These are phyloP conservation scores for Coniosporium apollinis DNA, from an alignment of 495 filamentous ascomycete species.

Conservation along the genomic window DNA sequence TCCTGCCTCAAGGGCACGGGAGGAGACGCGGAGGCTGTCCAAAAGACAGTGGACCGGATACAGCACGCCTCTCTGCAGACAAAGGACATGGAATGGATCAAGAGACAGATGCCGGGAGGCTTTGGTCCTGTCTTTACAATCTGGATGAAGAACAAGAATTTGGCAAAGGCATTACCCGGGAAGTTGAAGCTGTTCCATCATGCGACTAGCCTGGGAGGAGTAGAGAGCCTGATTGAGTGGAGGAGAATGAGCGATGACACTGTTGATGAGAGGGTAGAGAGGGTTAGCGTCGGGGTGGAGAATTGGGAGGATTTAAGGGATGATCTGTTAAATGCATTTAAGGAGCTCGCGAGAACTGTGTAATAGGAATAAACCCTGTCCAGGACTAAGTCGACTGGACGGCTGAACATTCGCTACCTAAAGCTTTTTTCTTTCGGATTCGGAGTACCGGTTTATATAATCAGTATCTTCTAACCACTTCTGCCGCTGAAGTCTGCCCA, in stretches of 20 bases:
- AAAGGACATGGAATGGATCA: constrained; percentile 50
- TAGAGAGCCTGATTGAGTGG: constrained; percentile 90
- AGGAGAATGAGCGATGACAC: constrained; percentile 62
- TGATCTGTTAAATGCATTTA: constrained; percentile 58
- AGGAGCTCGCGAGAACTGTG: constrained; percentile 30
- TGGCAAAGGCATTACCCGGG: constrained; percentile 55
- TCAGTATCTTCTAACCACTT: no score
- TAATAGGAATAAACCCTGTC: no score
- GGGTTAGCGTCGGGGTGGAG: constrained; percentile 78
- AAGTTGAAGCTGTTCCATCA: constrained; percentile 76
- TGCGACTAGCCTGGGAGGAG: constrained; percentile 82
- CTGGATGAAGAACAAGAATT: constrained; percentile 36
- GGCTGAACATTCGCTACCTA: no score
- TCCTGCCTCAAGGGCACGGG: constrained; percentile 24
- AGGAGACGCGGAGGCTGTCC: constrained; percentile 25
- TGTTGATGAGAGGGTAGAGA: constrained; percentile 56
- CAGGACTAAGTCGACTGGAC: no score
- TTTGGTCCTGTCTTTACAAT: constrained; percentile 81
- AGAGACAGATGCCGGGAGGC: constrained; percentile 80
- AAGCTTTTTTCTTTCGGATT: no score
- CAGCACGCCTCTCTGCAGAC: constrained; percentile 63
- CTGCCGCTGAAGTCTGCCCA: no score
- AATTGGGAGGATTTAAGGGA: constrained; percentile 65
- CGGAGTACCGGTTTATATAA: no score
- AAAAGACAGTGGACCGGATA: constrained; percentile 39